phyloP scores from a whole-genome alignment of 2,329 filamentous ascomycete species.

The Endothia cerciana region DNA sequence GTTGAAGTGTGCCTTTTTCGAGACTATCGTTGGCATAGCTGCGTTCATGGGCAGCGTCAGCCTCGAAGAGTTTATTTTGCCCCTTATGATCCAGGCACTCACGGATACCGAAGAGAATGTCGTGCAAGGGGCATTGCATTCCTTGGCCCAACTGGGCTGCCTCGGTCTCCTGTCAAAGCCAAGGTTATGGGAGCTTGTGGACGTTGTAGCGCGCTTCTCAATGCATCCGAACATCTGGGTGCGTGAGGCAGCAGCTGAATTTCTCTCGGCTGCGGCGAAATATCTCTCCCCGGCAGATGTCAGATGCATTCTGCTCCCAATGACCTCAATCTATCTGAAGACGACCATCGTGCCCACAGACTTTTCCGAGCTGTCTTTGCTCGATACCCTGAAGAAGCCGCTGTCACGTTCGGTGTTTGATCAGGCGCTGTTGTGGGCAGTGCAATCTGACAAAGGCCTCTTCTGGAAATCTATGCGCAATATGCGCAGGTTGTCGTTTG shows the following conservation, averaged over 20 bases:
- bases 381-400: constrained; percentile 83
- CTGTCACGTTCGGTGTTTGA: constrained; percentile 81
- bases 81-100: constrained; percentile 92
- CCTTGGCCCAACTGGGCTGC: constrained; percentile 84
- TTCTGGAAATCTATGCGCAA: constrained; percentile 85
- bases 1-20: constrained; percentile 94
- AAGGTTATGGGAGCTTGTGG: constrained; percentile 85
- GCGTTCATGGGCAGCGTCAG: constrained; percentile 87
- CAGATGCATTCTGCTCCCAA: constrained; percentile 79
- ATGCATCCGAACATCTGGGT: constrained; percentile 97
- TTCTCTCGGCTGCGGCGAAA: constrained; percentile 75
- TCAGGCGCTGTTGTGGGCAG: constrained; percentile 83
- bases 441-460: constrained; percentile 75
- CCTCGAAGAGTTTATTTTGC: constrained; percentile 92
- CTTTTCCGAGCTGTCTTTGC: constrained; percentile 72
- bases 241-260: constrained; percentile 83
- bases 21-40: constrained; percentile 90
- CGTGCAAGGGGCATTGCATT: constrained; percentile 86
- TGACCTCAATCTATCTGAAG: constrained; percentile 82
- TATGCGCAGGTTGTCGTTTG: constrained; percentile 67
- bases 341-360: constrained; percentile 62
- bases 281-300: constrained; percentile 80
- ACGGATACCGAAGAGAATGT: constrained; percentile 94
- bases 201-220: constrained; percentile 81
- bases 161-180: constrained; percentile 84